Conservation (phyloP, 176 grass and related monocot genomes). For the Raddia guianensis region DNA sequence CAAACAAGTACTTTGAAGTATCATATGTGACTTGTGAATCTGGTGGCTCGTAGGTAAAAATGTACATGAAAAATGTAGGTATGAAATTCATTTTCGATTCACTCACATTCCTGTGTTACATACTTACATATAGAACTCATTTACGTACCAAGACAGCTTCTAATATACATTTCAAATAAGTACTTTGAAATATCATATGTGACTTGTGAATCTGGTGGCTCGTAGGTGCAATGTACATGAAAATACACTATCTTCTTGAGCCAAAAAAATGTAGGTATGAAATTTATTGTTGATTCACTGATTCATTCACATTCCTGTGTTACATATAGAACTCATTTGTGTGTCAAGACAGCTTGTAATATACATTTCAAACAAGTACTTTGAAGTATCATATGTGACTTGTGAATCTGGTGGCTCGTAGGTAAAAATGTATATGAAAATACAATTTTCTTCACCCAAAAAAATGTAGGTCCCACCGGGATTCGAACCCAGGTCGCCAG, state of each 20-base stretch:
- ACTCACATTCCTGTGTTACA: not conserved
- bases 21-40: not conserved
- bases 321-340: not conserved
- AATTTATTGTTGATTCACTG: too few relatives aligned
- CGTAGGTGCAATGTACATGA: not conserved
- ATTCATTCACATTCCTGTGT: not conserved
- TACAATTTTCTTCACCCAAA: not conserved
- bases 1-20: not conserved
- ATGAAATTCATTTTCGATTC: too few relatives aligned
- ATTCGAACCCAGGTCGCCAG: conserved; percentile 99
- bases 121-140: not conserved
- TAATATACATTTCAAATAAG: not conserved
- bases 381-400: not conserved
- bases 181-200: not conserved
- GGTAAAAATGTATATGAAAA: not conserved
- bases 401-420: not conserved
- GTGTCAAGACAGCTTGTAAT: not conserved
- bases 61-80: too few relatives aligned
- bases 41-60: not conserved
- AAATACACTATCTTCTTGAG: not conserved
- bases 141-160: not conserved
- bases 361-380: not conserved
- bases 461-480: conserved; percentile 43
- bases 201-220: not conserved
- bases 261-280: too few relatives aligned